phyloP scores from a whole-genome alignment of 2,329 filamentous ascomycete genomes.

The Aspergillus fumigatiaffinis region DNA sequence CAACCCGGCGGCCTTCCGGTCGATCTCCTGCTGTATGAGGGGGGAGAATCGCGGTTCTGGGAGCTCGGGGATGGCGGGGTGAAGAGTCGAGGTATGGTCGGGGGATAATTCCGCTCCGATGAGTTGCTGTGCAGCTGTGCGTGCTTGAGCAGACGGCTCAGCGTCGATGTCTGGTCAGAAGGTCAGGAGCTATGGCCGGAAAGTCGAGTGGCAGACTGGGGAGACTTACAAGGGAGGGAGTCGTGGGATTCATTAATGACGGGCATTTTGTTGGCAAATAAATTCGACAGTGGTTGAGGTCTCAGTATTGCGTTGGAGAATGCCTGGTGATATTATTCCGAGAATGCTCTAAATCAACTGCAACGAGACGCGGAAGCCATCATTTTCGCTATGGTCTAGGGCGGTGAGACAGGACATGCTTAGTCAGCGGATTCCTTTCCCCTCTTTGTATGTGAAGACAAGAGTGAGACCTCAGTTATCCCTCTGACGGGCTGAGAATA shows the following conservation, averaged over 20 bases:
- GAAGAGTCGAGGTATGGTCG: slow-evolving; percentile 47
- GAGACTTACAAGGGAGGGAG: slow-evolving; percentile 70
- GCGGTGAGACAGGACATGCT: neutral
- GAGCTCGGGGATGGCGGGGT: slow-evolving; percentile 56
- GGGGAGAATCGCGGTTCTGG: slow-evolving; percentile 58
- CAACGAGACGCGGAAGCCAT: neutral
- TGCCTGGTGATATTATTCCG: neutral
- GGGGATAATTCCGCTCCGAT: slow-evolving; percentile 62
- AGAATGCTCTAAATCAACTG: neutral
- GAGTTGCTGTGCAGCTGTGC: slow-evolving; percentile 64
- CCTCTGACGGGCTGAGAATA: neutral
- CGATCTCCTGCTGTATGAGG: slow-evolving; percentile 64
- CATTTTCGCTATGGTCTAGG: neutral
- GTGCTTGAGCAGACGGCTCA: slow-evolving; percentile 59
- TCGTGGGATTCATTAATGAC: slow-evolving; percentile 69
- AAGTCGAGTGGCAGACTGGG: slow-evolving; percentile 1
- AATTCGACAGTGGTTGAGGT: neutral
- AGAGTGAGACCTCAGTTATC: neutral
- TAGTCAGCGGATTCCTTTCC: neutral
- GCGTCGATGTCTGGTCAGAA: slow-evolving; percentile 69
- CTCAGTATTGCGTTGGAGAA: neutral
- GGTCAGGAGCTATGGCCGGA: neutral
- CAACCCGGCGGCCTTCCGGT: slow-evolving; percentile 59
- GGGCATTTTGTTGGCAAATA: slow-evolving; percentile 51
- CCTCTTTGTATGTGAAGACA: neutral